A percentile compares a stretch with the other conserved stretches of the same genome.
These are phyloP conservation scores for Leishmania guyanensis DNA, from an alignment of 208 protist genomes.

Conservation along the genomic window DNA sequence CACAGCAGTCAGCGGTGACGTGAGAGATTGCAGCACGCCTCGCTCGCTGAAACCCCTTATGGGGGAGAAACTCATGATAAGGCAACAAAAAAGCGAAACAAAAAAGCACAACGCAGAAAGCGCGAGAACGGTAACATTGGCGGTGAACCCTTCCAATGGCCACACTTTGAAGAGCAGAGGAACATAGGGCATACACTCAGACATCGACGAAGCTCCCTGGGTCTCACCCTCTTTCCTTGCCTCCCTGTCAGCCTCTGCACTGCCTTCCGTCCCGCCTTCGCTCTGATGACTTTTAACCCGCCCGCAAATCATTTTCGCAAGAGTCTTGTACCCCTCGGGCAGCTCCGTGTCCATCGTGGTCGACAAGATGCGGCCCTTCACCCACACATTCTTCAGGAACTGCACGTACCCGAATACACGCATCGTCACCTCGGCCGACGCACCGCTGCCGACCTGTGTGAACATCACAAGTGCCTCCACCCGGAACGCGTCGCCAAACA, in stretches of 20 bases:
- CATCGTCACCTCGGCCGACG: slow-evolving; percentile 24
- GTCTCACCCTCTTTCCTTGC: background rate
- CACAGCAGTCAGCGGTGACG: background rate
- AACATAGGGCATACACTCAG: background rate
- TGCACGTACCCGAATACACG: slow-evolving; percentile 51
- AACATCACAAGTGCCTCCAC: slow-evolving; percentile 50
- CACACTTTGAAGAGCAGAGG: background rate
- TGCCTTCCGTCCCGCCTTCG: background rate
- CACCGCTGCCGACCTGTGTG: slow-evolving; percentile 38
- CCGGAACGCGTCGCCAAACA: slow-evolving; percentile 68
- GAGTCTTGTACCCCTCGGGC: slow-evolving; percentile 38
- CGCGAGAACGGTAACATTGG: slow-evolving; percentile 7
- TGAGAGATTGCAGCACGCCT: slow-evolving; percentile 9
- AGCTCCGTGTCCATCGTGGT: slow-evolving; percentile 43
- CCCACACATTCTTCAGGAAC: slow-evolving; percentile 59
- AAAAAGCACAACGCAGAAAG: slow-evolving; percentile 1
- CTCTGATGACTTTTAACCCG: slow-evolving; percentile 22
- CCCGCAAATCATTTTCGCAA: slow-evolving; percentile 34
- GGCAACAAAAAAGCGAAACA: slow-evolving; percentile 9
- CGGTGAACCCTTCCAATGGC: background rate
- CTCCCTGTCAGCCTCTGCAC: background rate
- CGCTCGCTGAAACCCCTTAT: background rate
- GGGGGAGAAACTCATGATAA: slow-evolving; percentile 5
- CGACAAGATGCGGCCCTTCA: slow-evolving; percentile 45
- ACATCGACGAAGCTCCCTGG: background rate